phyloP scores from a whole-genome alignment of 805 yeast species.

The Cyberlindnera euphorbiae region DNA sequence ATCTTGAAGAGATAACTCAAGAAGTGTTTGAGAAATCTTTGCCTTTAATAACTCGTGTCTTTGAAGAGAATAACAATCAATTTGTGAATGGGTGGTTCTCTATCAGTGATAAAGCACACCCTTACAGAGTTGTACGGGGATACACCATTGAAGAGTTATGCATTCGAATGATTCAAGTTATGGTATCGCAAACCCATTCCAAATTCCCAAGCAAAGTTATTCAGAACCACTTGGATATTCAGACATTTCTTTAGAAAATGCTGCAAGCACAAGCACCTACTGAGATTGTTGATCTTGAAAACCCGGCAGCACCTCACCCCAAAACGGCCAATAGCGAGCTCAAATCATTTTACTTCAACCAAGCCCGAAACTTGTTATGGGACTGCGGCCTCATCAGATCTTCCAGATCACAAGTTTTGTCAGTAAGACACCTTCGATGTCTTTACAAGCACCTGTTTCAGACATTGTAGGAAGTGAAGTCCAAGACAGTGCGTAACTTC shows the following conservation, averaged over 20 bases:
- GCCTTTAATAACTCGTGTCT: neutral
- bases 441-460: slow-evolving; percentile 3
- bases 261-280: too few relatives aligned
- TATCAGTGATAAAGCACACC: slow-evolving; percentile 1
- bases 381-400: slow-evolving; percentile 19
- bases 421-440: slow-evolving; percentile 12
- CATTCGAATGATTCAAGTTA: slow-evolving; percentile 22
- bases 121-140: slow-evolving; percentile 1
- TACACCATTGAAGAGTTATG: slow-evolving; percentile 9
- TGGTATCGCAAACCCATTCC: slow-evolving; percentile 8
- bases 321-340: too few relatives aligned
- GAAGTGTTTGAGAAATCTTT: slow-evolving; percentile 7
- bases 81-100: slow-evolving; percentile 2
- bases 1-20: slow-evolving; percentile 11
- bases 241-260: slow-evolving; percentile 11
- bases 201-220: slow-evolving; percentile 20
- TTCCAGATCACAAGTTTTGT: slow-evolving; percentile 22
- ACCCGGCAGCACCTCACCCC: too few relatives aligned
- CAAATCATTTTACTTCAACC: too few relatives aligned
- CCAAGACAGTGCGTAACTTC: too few relatives aligned
- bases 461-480: too few relatives aligned
- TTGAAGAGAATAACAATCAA: too few relatives aligned
- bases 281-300: too few relatives aligned
- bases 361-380: slow-evolving; percentile 11
- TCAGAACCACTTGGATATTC: slow-evolving; percentile 11